Percentiles rank a stretch among this genome's conserved stretches.
Evolutionary conservation across 2,329 filamentous ascomycete species (phyloP).

Genomic region (Sporothrix brasiliensis): DNA sequence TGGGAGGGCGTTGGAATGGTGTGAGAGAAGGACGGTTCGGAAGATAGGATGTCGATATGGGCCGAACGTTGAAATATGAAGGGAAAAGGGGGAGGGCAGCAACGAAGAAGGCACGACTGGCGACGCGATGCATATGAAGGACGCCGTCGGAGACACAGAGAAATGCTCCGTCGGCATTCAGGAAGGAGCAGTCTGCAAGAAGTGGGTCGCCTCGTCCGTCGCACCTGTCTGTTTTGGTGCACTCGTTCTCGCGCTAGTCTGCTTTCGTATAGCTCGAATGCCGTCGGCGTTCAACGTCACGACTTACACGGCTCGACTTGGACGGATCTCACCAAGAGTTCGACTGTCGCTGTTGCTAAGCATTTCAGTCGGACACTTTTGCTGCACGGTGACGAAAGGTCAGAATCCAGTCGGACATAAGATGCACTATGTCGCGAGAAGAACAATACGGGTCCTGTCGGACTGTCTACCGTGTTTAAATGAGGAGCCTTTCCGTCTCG

Average conservation of each 20-base stretch:
- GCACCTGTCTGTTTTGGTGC: neutral
- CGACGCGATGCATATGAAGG: constrained; percentile 15
- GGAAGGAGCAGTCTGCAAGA: constrained; percentile 13
- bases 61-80: neutral
- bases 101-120: neutral
- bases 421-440: neutral
- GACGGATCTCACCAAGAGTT: neutral
- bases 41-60: neutral
- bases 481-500: neutral
- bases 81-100: neutral
- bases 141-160: constrained; percentile 17
- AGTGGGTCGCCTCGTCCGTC: neutral
- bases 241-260: constrained; percentile 13
- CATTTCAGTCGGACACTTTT: neutral
- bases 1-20: neutral
- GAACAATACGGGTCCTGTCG: too few species aligned
- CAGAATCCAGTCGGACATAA: neutral
- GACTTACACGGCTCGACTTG: constrained; percentile 11
- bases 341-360: neutral
- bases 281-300: constrained; percentile 23
- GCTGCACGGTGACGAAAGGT: neutral
- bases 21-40: neutral
- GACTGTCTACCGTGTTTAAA: neutral
- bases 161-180: constrained; percentile 14
- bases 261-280: neutral